A percentile compares a stretch with the other conserved stretches of the same genome.
These are phyloP conservation scores for Colletotrichum sp. DNA, from an alignment of 2,329 filamentous ascomycete species.

Conservation along the genomic window DNA sequence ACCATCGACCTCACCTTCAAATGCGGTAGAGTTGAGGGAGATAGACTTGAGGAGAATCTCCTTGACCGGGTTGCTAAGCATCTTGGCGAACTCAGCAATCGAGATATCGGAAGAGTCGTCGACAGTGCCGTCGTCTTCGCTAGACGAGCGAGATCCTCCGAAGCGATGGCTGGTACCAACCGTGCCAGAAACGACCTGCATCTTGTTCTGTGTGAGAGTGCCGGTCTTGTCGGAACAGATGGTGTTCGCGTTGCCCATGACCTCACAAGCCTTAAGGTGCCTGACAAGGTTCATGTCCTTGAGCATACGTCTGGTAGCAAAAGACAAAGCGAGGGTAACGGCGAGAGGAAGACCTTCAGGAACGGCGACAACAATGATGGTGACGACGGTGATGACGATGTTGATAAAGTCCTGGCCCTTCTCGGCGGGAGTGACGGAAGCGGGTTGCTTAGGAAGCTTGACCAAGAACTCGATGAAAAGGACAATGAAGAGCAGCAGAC, in stretches of 20 bases:
- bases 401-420: slow-evolving; percentile 82
- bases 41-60: slow-evolving; percentile 65
- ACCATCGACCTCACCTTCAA: slow-evolving; percentile 76
- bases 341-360: slow-evolving; percentile 79
- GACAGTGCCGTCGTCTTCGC: slow-evolving; percentile 26
- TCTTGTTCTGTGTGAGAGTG: slow-evolving; percentile 72
- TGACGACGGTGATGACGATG: slow-evolving; percentile 80
- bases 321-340: slow-evolving; percentile 78
- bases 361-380: slow-evolving; percentile 81
- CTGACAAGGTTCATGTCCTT: slow-evolving; percentile 80
- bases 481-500: slow-evolving; percentile 81
- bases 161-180: slow-evolving; percentile 63
- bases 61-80: slow-evolving; percentile 52
- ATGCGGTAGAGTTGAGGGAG: slow-evolving; percentile 74
- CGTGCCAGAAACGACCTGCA: slow-evolving; percentile 68
- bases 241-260: slow-evolving; percentile 80
- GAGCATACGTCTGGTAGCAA: slow-evolving; percentile 79
- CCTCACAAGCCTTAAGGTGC: slow-evolving; percentile 78
- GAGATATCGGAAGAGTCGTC: slow-evolving; percentile 42
- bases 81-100: slow-evolving; percentile 50
- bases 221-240: slow-evolving; percentile 75
- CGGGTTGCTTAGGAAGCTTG: slow-evolving; percentile 57
- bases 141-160: slow-evolving; percentile 41
- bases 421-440: slow-evolving; percentile 61
- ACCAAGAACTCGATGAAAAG: slow-evolving; percentile 87